Evolutionary conservation across 192 early-diverging fungal species (phyloP).

Genomic region (Podochytrium sp.): DNA sequence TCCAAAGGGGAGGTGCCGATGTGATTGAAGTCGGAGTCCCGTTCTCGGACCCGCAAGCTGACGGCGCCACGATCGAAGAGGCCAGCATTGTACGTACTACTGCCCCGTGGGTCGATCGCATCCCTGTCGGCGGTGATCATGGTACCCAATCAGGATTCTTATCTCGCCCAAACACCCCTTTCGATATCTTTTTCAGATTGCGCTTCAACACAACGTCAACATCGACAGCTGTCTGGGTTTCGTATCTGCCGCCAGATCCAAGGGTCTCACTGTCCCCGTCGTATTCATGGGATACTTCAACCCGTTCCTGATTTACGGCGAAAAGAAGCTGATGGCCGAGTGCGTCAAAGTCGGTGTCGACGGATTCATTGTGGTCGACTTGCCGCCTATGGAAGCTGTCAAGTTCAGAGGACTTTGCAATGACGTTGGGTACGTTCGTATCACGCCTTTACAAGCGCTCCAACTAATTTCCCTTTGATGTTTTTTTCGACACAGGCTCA

Average conservation of each 20-base stretch:
- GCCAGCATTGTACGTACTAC: conserved; percentile 68
- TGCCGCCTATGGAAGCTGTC: conserved; percentile 94
- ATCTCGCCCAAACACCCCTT: too few species aligned
- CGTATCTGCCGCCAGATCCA: conserved; percentile 77
- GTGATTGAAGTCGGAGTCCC: conserved; percentile 97
- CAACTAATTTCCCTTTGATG: neutral
- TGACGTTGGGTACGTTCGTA: conserved; percentile 58
- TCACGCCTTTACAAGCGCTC: neutral
- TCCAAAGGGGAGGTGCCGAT: conserved; percentile 91
- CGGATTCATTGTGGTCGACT: conserved; percentile 96
- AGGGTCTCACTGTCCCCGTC: conserved; percentile 86
- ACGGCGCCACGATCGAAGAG: conserved; percentile 96
- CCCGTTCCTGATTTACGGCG: conserved; percentile 94
- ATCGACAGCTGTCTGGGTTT: conserved; percentile 79
- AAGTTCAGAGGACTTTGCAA: conserved; percentile 80
- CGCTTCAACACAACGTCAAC: conserved; percentile 79
- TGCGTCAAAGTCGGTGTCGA: conserved; percentile 86
- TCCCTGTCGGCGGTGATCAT: neutral
- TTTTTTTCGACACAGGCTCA: conserved; percentile 63
- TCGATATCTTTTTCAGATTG: conserved; percentile 54
- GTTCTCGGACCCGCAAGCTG: conserved; percentile 97
- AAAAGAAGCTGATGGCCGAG: conserved; percentile 80
- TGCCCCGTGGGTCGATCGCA: neutral
- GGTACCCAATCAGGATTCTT: neutral
- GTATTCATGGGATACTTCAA: conserved; percentile 99